Evolutionary conservation across 768 basidiomycete genomes (phyloP).

Genomic region (Tephrocybe sp.): DNA sequence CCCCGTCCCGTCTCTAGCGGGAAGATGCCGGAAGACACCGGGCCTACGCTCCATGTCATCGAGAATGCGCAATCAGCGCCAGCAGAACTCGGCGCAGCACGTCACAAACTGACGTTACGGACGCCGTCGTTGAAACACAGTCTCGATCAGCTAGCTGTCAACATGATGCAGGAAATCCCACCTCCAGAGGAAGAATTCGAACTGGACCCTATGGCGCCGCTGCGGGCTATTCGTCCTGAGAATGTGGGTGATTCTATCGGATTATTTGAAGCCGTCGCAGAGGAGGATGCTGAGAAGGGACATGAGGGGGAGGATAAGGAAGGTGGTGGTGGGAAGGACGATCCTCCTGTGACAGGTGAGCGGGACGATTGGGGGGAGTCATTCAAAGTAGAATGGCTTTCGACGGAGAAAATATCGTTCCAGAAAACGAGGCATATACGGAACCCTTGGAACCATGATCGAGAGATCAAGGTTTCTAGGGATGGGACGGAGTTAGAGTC

Average conservation of each 20-base stretch:
- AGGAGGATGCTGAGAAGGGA: slow-evolving; percentile 24
- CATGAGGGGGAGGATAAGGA: slow-evolving; percentile 21
- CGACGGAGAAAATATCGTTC: slow-evolving; percentile 71
- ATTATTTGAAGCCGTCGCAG: slow-evolving; percentile 20
- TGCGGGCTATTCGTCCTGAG: slow-evolving; percentile 29
- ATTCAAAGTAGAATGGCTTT: slow-evolving; percentile 84
- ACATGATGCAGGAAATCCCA: not conserved
- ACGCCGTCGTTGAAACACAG: slow-evolving; percentile 27
- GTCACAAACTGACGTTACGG: slow-evolving; percentile 24
- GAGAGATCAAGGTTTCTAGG: slow-evolving; percentile 76
- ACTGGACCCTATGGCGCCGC: slow-evolving; percentile 39
- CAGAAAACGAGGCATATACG: slow-evolving; percentile 72
- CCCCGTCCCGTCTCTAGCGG: slow-evolving; percentile 32
- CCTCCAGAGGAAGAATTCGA: slow-evolving; percentile 25
- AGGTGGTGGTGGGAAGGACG: slow-evolving; percentile 17
- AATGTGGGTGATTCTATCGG: slow-evolving; percentile 7
- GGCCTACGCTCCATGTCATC: not conserved
- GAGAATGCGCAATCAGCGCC: slow-evolving; percentile 45
- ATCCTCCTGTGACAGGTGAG: not conserved
- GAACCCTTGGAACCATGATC: slow-evolving; percentile 91
- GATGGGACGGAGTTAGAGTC: slow-evolving; percentile 95
- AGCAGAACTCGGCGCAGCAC: slow-evolving; percentile 41
- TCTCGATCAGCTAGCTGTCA: slow-evolving; percentile 24
- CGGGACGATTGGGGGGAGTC: slow-evolving; percentile 85
- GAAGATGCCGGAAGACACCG: too few species aligned